Evolutionary conservation across 2,329 filamentous ascomycete species (phyloP).

Genomic region (Colletotrichum sp.): DNA sequence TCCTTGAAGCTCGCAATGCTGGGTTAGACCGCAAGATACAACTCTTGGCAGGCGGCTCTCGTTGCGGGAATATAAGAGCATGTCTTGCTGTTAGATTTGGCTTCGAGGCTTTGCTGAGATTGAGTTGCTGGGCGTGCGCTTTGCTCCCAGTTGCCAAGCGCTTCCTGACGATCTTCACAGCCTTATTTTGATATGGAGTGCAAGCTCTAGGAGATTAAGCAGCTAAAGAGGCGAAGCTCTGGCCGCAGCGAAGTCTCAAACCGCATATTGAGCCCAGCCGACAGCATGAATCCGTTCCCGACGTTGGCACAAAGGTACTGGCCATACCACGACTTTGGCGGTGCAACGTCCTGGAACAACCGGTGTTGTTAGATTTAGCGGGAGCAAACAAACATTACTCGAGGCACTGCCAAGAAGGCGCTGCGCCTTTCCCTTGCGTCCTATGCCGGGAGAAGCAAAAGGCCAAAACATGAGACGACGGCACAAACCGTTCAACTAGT

Average conservation of each 20-base stretch:
- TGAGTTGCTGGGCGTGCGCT: conserved; percentile 14
- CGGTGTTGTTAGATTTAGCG: not conserved
- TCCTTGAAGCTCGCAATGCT: not conserved
- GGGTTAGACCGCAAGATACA: not conserved
- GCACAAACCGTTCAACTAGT: not conserved
- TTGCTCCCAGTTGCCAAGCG: conserved; percentile 18
- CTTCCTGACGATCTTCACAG: conserved; percentile 6
- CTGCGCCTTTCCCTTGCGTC: not conserved
- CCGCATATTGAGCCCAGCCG: not conserved
- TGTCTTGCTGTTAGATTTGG: not conserved
- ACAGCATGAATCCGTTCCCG: not conserved
- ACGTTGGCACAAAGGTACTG: not conserved
- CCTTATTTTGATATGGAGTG: not conserved
- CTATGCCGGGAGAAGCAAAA: not conserved
- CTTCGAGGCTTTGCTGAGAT: not conserved
- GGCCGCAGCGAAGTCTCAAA: not conserved
- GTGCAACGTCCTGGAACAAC: not conserved
- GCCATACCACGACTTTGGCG: not conserved
- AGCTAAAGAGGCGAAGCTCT: not conserved
- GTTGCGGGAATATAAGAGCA: not conserved
- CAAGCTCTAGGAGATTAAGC: not conserved
- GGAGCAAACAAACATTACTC: not conserved
- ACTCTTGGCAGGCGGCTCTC: not conserved
- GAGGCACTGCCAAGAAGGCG: conserved; percentile 5
- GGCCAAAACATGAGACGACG: conserved; percentile 2